These are phyloP conservation scores for Phytophthora pluvialis DNA, from an alignment of 352 stramenopile species.

Conservation along the genomic window DNA sequence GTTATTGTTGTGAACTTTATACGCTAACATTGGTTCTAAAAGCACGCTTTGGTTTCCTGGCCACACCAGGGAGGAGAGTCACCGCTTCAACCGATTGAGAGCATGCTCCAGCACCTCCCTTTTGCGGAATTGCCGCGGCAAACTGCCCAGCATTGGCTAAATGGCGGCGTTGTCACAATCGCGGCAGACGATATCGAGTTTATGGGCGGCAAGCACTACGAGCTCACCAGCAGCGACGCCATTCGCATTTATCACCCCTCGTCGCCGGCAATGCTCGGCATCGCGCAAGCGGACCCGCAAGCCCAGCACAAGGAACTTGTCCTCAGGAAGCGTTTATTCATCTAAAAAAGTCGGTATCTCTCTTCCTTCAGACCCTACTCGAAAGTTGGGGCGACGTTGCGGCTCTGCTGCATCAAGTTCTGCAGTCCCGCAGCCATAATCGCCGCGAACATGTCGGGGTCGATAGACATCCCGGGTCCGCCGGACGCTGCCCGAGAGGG, in stretches of 20 bases:
- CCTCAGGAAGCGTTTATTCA: slow-evolving; percentile 73
- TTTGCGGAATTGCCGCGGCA: slow-evolving; percentile 41
- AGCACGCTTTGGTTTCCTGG: slow-evolving; percentile 1
- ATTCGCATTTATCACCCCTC: slow-evolving; percentile 63
- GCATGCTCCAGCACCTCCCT: slow-evolving; percentile 60
- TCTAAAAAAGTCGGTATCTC: slow-evolving; percentile 42
- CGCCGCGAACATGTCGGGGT: slow-evolving; percentile 83
- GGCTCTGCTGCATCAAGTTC: slow-evolving; percentile 78
- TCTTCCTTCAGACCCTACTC: slow-evolving; percentile 36
- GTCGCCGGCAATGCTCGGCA: slow-evolving; percentile 48
- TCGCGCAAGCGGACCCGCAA: slow-evolving; percentile 61
- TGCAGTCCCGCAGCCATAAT: slow-evolving; percentile 86
- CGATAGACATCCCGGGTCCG: slow-evolving; percentile 53
- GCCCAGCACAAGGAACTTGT: slow-evolving; percentile 41
- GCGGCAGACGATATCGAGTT: slow-evolving; percentile 37
- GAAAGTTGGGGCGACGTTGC: slow-evolving; percentile 32
- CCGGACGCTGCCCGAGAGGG: slow-evolving; percentile 23
- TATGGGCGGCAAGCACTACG: slow-evolving; percentile 13
- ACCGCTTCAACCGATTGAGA: slow-evolving; percentile 65
- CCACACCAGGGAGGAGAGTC: slow-evolving; percentile 38
- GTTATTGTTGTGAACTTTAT: not conserved
- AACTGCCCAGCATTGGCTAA: slow-evolving; percentile 51
- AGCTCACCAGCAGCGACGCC: slow-evolving; percentile 42
- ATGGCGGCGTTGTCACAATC: slow-evolving; percentile 52
- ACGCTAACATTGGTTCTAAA: not conserved